Evolutionary conservation across 805 yeast species (phyloP), one percentile per base, ranked within the genome.

Genomic region (Maudiozyma barnettii): DNA sequence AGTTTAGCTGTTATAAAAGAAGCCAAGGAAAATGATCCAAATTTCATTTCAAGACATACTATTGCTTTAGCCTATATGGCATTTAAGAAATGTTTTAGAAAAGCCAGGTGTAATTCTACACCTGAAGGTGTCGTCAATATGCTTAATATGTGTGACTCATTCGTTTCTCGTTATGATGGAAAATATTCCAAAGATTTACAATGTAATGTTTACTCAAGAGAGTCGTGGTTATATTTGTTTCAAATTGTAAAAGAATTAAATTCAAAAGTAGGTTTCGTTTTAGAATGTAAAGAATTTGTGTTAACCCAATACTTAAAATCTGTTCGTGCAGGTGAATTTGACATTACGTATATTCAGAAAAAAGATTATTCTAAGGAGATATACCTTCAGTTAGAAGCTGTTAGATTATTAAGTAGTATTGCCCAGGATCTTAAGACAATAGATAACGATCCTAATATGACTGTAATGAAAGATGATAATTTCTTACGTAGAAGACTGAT

Each of bases 141-240:
- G 13, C 18, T 61, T 12, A 20, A 12, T 0, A 18, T 36, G n/a
- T 54, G 58, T 31, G 46, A 51, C 7, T 18, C 46, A 4, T 58
- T 59, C 47, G 50, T 60, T 18, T 42, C 19, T n/a, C 43, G 49
- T 4, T 30, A 50, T 4, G 66, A 63, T 31, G 48, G 56, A 5
- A 29, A 40, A 4, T 47, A 46, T 39, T 49, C 54, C 2, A 47
- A 44, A n/a, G 46, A 46, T 12, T 37, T 47, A 8, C 45, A 51
- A 2, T 31, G 31, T 13, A 53, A 47, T 26, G 42, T 56, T 2
- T 51, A 52, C 16, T 46, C 55, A 1, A 51, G 54, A 36, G 48
- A 57, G 36, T 44, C 64, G 8, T 63, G 65, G 66, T 51, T 58
- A 43, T 60, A 53, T 47, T 23, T 56, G 13, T 56, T 58, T 47